phyloP scores from a whole-genome alignment of 1,284 basidiomycete species.

The Malassezia dermatis region DNA sequence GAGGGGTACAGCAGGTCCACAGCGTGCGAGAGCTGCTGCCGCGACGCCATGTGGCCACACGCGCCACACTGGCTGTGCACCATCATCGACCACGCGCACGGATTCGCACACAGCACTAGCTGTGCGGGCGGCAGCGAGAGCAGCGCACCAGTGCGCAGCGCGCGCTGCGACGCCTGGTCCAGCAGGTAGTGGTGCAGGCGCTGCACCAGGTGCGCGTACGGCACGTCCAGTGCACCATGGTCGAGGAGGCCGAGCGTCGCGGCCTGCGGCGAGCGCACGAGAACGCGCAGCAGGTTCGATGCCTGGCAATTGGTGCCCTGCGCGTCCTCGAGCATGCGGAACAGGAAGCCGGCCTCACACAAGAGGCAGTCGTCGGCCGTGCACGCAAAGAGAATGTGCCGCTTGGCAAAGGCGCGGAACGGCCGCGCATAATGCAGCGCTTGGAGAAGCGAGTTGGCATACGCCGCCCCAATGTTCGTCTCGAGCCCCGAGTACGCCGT shows the following conservation, averaged over 20 bases:
- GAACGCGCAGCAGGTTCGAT: constrained; percentile 88
- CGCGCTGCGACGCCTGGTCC: constrained; percentile 51
- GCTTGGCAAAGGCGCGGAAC: constrained; percentile 71
- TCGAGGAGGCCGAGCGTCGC: constrained; percentile 82
- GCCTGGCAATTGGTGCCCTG: constrained; percentile 88
- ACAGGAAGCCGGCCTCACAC: constrained; percentile 90
- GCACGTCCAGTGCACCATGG: constrained; percentile 61
- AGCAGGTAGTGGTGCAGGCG: constrained; percentile 87
- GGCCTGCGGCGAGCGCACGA: constrained; percentile 63
- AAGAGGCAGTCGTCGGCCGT: constrained; percentile 79
- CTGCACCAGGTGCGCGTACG: constrained; percentile 79
- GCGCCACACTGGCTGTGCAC: constrained; percentile 58
- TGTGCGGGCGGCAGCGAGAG: not conserved
- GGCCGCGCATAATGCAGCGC: constrained; percentile 74
- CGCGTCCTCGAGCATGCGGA: constrained; percentile 90
- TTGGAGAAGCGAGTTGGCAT: constrained; percentile 86
- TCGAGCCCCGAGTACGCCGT: constrained; percentile 84
- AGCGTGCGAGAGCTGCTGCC: constrained; percentile 28
- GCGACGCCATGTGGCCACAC: constrained; percentile 63
- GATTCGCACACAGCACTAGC: constrained; percentile 12
- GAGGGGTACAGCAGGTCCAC: constrained; percentile 82
- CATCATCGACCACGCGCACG: constrained; percentile 19
- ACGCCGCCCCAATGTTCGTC: constrained; percentile 93
- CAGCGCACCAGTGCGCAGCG: constrained; percentile 12
- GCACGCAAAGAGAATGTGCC: constrained; percentile 71